These are phyloP conservation scores for Coleophoma cylindrospora DNA, from an alignment of 2,329 filamentous ascomycete species.

Conservation along the genomic window DNA sequence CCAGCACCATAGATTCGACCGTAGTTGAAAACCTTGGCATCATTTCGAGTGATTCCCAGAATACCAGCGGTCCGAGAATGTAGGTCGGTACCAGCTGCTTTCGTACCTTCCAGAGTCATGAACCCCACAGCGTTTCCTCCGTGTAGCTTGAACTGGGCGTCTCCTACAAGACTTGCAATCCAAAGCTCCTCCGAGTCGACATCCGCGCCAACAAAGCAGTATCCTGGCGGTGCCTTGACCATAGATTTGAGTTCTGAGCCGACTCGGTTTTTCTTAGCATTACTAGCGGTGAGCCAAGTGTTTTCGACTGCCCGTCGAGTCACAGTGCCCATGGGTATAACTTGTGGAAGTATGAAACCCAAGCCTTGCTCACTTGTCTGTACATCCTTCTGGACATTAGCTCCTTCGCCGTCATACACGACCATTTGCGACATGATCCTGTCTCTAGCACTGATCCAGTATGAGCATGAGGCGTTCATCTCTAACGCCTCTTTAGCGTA, in stretches of 20 bases:
- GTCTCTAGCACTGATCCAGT: conserved; percentile 96
- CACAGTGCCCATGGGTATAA: conserved; percentile 98
- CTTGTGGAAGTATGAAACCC: conserved; percentile 91
- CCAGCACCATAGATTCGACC: conserved; percentile 98
- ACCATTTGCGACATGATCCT: conserved; percentile 95
- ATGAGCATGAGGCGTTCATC: conserved; percentile 98
- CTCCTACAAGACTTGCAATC: conserved; percentile 94
- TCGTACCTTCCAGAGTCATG: conserved; percentile 97
- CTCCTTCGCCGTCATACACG: conserved; percentile 69
- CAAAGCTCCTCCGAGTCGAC: conserved; percentile 97
- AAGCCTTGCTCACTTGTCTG: conserved; percentile 18
- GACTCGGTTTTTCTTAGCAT: conserved; percentile 92
- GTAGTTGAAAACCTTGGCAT: conserved; percentile 98
- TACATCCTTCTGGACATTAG: conserved; percentile 14
- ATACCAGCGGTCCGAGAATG: conserved; percentile 93
- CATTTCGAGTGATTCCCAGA: conserved; percentile 86
- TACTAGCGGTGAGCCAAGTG: conserved; percentile 96
- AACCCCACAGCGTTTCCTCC: conserved; percentile 97
- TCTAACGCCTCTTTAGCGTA: conserved; percentile 94
- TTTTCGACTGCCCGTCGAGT: conserved; percentile 93
- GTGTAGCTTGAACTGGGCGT: conserved; percentile 90
- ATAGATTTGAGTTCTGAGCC: conserved; percentile 97
- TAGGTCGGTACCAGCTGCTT: conserved; percentile 87
- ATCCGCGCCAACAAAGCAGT: conserved; percentile 92
- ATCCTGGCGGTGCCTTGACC: conserved; percentile 85